Conservation (phyloP, 352 stramenopile species). For the Pythium angustatum region DNA sequence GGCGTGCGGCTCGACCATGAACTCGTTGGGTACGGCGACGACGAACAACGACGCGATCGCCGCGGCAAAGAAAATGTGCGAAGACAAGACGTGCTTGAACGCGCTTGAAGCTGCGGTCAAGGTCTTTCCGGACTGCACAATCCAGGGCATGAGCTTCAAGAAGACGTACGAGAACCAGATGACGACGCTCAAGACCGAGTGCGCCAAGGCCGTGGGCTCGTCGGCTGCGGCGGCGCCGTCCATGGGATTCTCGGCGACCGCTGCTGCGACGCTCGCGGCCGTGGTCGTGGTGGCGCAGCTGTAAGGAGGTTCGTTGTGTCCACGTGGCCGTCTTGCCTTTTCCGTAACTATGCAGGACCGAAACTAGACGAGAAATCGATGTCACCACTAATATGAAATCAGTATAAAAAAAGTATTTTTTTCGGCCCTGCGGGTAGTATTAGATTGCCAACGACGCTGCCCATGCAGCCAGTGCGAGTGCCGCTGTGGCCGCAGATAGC, state of each 20-base stretch:
- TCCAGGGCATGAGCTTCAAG: background rate
- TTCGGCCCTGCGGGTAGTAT: too few species aligned
- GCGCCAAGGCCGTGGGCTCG: background rate
- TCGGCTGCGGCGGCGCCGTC: background rate
- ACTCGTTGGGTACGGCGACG: background rate
- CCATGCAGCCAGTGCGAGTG: too few species aligned
- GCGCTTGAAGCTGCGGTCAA: background rate
- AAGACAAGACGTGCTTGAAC: conserved; percentile 5
- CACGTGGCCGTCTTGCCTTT: too few species aligned
- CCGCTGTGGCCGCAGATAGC: too few species aligned
- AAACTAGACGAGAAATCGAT: too few species aligned
- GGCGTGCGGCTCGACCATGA: background rate
- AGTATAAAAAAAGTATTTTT: too few species aligned
- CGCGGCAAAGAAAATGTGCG: background rate
- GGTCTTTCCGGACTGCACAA: background rate
- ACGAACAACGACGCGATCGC: background rate
- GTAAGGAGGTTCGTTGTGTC: too few species aligned
- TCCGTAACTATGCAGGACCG: too few species aligned
- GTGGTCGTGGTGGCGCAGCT: background rate
- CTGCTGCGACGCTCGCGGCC: background rate
- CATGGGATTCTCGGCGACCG: background rate
- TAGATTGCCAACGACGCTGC: too few species aligned
- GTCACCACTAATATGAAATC: too few species aligned
- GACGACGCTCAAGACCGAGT: background rate
- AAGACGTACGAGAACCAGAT: background rate